Evolutionary conservation across 192 early-diverging fungal species (phyloP), one percentile per base, ranked within the genome.

Genomic region (Rhizophagus clarus): DNA sequence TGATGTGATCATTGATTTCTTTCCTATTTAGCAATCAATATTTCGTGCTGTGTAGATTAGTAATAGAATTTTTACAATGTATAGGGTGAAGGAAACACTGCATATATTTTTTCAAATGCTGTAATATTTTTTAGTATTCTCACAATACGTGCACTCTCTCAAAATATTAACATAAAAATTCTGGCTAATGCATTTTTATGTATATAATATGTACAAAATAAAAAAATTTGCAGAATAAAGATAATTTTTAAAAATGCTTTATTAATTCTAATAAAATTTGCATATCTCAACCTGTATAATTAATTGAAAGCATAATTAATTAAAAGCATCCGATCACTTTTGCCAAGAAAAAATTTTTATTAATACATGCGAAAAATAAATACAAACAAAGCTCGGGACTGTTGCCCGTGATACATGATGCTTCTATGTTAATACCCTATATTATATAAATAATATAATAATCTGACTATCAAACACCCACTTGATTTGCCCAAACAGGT

Each of bases 21-120:
- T 71, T 71, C 17, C n/a, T 71, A 42, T 71, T 42, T 37, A 71
- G n/a, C 69, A 71, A 34, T 7, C 40, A 42, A 71, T 71, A 71
- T 42, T 71, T 71, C 24, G 12, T 1, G 15, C 31, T 71, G 42
- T 71, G 40, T 71, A 71, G 32, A 63, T 63, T 26, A 63, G 40
- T 40, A 17, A 71, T 71, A 42, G 69, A 71, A 71, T 42, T 34
- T 71, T 42, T 71, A 34, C 37, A 71, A 71, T 45, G 49, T 51
- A 51, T 51, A 20, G 17, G 42, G 10, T 45, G 42, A 45, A 45
- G 29, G 28, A 64, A 64, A 12, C 9, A 28, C 4, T 20, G 29
- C 28, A 34, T 68, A 68, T 68, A 68, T 34, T 68, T 68, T 68
- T 68, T 68, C 66, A 68, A 32, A 32, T 68, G 28, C 24, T 68